phyloP scores from a whole-genome alignment of 2,329 filamentous ascomycete species.

The Dothideomycetes sp. region DNA sequence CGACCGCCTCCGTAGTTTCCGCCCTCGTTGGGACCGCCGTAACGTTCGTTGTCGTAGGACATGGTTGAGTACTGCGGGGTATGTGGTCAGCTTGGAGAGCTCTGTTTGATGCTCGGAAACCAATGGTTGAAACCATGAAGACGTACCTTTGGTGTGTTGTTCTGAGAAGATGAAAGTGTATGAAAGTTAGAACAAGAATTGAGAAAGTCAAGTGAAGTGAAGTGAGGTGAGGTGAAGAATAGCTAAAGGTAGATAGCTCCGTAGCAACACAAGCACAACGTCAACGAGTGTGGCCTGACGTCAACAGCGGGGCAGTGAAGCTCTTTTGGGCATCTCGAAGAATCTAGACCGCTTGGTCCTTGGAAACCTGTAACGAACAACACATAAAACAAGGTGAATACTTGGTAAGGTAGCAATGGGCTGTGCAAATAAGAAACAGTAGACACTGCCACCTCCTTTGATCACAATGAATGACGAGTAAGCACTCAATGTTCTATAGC shows the following conservation, averaged over 20 bases:
- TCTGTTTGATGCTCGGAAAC: background rate
- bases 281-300: slow-evolving; percentile 6
- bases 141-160: background rate
- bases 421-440: too few relatives aligned
- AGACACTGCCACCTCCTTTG: too few relatives aligned
- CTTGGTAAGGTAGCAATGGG: too few relatives aligned
- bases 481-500: too few relatives aligned
- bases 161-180: background rate
- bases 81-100: background rate
- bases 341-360: too few relatives aligned
- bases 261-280: too few relatives aligned
- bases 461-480: too few relatives aligned
- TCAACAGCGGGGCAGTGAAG: slow-evolving; percentile 4
- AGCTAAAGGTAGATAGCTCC: too few relatives aligned
- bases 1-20: slow-evolving; percentile 16
- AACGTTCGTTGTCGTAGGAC: slow-evolving; percentile 26
- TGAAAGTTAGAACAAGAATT: background rate
- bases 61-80: slow-evolving; percentile 17
- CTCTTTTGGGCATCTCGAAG: too few relatives aligned
- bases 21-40: slow-evolving; percentile 18
- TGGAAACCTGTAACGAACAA: too few relatives aligned
- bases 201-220: background rate
- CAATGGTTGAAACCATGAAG: too few relatives aligned
- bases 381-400: too few relatives aligned
- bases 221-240: background rate